Evolutionary conservation across 345 rosid species (phyloP), one percentile per base, ranked within the genome.

Genomic region (Diplotaxis tenuifolia): DNA sequence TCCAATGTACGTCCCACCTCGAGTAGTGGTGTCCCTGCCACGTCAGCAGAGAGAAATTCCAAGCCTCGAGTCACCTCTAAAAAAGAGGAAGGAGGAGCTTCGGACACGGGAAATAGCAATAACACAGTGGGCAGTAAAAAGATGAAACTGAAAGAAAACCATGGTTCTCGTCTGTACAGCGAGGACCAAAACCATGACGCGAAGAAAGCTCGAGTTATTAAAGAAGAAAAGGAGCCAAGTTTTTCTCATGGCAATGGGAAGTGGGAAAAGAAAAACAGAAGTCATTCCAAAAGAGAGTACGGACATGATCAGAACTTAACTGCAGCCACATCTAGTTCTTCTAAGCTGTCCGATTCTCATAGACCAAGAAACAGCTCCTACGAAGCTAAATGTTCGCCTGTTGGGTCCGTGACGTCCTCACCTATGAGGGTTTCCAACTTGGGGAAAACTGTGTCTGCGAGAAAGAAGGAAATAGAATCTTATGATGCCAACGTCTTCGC

Each of bases 311-410:
- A 76, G 56, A 82, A 82, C 73, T 79, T 89, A 65, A 71, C 79
- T 62, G 89, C 87, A 6, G 96, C 99, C 68, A 86, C 97, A 25
- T 90, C 99, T 9, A 92, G 96, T 78, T 95, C 99, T 20, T 96
- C 96, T 62, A 96, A 92, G 85, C 87, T 92, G 75, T 90, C 94
- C 65, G 88, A 88, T 78, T 88, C 97, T 66, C 92, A 82, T 75
- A 86, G 86, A 87, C 82, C 82, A 59, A 86, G 83, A 79, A 74
- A 77, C 63, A 78, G 84, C 79, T 80, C 84, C 73, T 86, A 75
- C 15, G 93, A 87, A 73, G 82, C 83, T 32, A 91, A 89, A 81
- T 90, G 90, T 57, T 91, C 97, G 14, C 96, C 96, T 9, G 97
- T 91, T 42, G 93, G 86, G 75, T 91, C 93, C 22, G 96, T 89